Conservation (phyloP, 345 rosid genomes). For the Citrus trifoliata region DNA sequence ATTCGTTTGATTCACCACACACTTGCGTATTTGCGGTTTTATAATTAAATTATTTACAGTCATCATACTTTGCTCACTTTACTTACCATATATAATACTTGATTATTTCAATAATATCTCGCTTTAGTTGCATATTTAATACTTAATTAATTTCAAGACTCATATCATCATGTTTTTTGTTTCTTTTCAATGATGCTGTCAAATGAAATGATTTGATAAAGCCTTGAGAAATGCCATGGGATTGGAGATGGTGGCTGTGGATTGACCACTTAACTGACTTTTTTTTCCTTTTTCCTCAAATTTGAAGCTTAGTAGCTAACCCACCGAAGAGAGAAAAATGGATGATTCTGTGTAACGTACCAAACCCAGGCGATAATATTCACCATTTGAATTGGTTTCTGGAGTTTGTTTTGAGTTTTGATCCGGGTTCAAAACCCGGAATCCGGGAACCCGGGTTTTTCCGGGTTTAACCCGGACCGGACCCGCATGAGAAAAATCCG, state of each 20-base stretch:
- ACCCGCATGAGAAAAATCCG: too few species aligned
- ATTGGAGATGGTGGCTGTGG: constrained; percentile 24
- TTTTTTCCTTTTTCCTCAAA: background rate
- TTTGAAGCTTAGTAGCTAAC: constrained; percentile 1
- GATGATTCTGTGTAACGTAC: constrained; percentile 38
- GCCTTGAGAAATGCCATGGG: constrained; percentile 14
- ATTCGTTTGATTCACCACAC: background rate
- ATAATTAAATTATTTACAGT: background rate
- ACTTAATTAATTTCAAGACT: background rate
- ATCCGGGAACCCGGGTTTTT: too few species aligned
- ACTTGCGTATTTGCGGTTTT: background rate
- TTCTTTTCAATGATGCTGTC: background rate
- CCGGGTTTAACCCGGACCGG: too few species aligned
- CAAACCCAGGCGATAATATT: constrained; percentile 2
- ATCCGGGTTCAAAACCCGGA: too few species aligned
- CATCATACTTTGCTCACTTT: background rate
- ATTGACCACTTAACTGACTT: constrained; percentile 25
- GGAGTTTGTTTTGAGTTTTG: too few species aligned
- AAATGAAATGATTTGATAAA: constrained; percentile 10
- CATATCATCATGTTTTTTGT: background rate
- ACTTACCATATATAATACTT: background rate
- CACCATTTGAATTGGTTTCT: background rate
- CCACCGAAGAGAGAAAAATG: constrained; percentile 23
- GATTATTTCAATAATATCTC: background rate
- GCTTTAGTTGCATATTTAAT: background rate